phyloP scores from a whole-genome alignment of 352 stramenopile species.

The Phytophthora hibernalis region DNA sequence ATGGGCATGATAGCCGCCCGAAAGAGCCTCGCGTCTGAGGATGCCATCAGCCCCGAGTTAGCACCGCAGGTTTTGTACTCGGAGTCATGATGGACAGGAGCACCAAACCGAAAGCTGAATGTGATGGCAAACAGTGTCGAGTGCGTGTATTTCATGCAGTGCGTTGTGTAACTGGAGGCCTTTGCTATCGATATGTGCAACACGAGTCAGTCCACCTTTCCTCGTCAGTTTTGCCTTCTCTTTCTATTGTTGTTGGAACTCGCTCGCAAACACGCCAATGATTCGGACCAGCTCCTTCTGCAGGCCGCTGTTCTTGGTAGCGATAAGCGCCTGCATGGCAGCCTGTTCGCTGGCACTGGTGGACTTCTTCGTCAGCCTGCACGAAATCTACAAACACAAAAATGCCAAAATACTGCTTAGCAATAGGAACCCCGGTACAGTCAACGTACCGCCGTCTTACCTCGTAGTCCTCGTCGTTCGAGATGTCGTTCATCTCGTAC shows the following conservation, averaged over 20 bases:
- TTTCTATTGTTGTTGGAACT: constrained; percentile 78
- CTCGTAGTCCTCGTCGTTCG: constrained; percentile 89
- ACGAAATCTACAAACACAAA: constrained; percentile 55
- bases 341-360: constrained; percentile 46
- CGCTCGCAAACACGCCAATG: constrained; percentile 59
- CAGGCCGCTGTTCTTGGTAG: constrained; percentile 49
- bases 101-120: background rate
- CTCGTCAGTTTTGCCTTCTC: constrained; percentile 10
- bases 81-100: constrained; percentile 11
- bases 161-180: constrained; percentile 11
- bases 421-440: background rate
- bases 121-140: constrained; percentile 11
- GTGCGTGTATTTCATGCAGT: constrained; percentile 29
- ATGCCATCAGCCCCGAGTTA: constrained; percentile 71
- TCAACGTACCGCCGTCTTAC: constrained; percentile 32
- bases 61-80: constrained; percentile 44
- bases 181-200: constrained; percentile 18
- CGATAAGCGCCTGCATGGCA: constrained; percentile 63
- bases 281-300: constrained; percentile 75
- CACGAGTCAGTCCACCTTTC: constrained; percentile 14
- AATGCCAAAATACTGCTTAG: too few species aligned
- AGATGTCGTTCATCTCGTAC: constrained; percentile 86
- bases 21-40: constrained; percentile 68
- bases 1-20: constrained; percentile 80
- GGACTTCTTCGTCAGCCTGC: constrained; percentile 60